Base-by-base conservation (phyloP, 768 basidiomycete species). In the Pleurotus platypus region DNA sequence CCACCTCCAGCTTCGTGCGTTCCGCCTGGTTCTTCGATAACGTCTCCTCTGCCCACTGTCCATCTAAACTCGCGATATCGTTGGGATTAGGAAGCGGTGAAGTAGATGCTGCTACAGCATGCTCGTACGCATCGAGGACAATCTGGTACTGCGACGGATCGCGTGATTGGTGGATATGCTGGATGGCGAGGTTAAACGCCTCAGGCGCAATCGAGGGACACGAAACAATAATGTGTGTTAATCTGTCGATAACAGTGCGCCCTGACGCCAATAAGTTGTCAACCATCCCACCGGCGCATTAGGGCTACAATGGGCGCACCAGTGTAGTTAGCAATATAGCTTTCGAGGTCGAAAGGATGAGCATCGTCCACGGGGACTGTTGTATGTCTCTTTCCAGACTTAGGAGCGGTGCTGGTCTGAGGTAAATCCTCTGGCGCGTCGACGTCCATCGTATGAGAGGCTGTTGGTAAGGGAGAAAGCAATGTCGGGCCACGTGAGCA, bases 261-360 rank as follows among this genome's bases (percentile, higher is more conserved):
- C 90, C 92, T 89, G 64, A 56, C 20, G 37, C 40, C 47, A 12
- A 24, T 47, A 45, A 47, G 47, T 7, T 20, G 39, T 35, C 51
- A 35, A 4, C n/a, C 24, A 11, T 40, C 12, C 55, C 27, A 6
- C 40, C 46, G 42, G 50, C 30, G 39, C 35, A 30, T 16, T 20
- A 20, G 15, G 20, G 11, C 42, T 18, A 46, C 46, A 20, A 26
- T 15, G 46, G 42, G 15, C 58, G 22, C 64, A 90, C 92, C 90
- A 60, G 85, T 78, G 72, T 94, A 95, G 54, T 83, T 81, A 43
- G 86, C 75, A 58, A 87, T 84, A 69, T 92, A 90, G 42, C 82
- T 70, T 57, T 95, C 94, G 54, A 95, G 81, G 66, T 96, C 93
- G 66, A 93, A 94, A 3, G 93, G 91, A 66, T 94, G 92, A 0